Evolutionary conservation across 108 stramenopile genomes (phyloP), one percentile per base, ranked within the genome.

Genomic region (Mediolabrus comicus): DNA sequence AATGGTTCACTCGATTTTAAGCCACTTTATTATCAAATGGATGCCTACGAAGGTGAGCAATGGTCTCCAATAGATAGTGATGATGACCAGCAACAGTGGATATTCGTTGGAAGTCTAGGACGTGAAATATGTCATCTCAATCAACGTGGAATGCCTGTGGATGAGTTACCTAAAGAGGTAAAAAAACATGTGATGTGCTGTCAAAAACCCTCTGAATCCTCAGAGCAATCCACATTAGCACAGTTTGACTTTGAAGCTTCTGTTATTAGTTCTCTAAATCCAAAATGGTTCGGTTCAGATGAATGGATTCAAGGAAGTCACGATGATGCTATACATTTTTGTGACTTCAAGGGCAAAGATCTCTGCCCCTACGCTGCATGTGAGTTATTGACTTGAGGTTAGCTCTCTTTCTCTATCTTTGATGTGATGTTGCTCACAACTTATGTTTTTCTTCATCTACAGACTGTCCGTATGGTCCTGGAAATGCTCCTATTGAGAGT

Each of bases 41-140:
- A 65, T 54, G 63, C 72, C 0, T 73, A 31, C 35, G 63, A 65
- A 27, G 72, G 57, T 6, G 72, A 59, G 56, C 72, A 73, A 31
- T 73, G 72, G 72, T 39, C 55, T 2, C 72, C 72, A 3, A 59
- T 60, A 2, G 39, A 34, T 28, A 55, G 53, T 36, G 55, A 52
- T 1, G 26, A 54, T 5, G 59, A 73, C 51, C 3, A 49, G 22
- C 46, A n/a, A n/a, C 31, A 28, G 33, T 73, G 72, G 72, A 41
- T 65, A 9, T 11, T 35, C 63, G 52, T 73, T 12, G 72, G 72
- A n/a, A 56, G 59, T 27, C 3, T 55, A 30, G 60, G 24, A 17
- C 49, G 62, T 12, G 59, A 62, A 28, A 16, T 28, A 28, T 28
- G 69, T 54, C 25, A 27, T 49, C 9, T 49, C 2, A 49, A 49